Evolutionary conservation across 257 asterid genomes (phyloP).

Genomic region (Solanum paucissectum): DNA sequence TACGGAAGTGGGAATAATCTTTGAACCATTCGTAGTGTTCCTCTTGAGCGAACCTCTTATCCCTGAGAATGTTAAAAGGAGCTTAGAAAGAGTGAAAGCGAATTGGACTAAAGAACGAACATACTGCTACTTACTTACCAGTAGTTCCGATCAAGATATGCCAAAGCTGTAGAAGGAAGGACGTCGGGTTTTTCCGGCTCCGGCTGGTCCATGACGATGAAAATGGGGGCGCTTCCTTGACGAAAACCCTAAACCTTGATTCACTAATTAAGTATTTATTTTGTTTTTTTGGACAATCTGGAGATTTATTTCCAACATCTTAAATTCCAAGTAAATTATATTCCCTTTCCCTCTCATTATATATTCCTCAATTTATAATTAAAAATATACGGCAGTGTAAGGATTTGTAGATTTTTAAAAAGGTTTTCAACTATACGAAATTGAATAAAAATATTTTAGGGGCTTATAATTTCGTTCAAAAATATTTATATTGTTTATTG

Average conservation of each 20-base stretch:
- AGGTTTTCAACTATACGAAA: not conserved
- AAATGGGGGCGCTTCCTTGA: not conserved
- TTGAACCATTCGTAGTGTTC: slow-evolving; percentile 98
- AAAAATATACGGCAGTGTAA: too few species aligned
- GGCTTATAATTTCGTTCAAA: too few species aligned
- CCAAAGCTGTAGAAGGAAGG: slow-evolving; percentile 55
- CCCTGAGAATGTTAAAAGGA: slow-evolving; percentile 33
- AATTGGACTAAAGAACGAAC: not conserved
- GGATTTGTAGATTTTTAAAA: not conserved
- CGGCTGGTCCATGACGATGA: slow-evolving; percentile 9
- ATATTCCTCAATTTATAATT: not conserved
- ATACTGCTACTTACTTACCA: slow-evolving; percentile 28
- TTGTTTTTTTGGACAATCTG: not conserved
- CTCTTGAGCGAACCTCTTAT: slow-evolving; percentile 70
- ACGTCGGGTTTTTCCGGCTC: slow-evolving; percentile 24
- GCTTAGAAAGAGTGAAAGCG: not conserved
- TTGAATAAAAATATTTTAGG: not conserved
- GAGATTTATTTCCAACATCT: not conserved
- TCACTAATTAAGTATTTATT: not conserved
- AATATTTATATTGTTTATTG: too few species aligned
- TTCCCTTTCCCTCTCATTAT: not conserved
- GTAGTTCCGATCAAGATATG: slow-evolving; percentile 66
- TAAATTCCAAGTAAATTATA: not conserved
- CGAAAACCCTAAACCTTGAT: not conserved
- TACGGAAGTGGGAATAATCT: slow-evolving; percentile 72